Evolutionary conservation across 2,329 filamentous ascomycete species (phyloP), one percentile per base, ranked within the genome.

Genomic region (Scytalidium sp.): DNA sequence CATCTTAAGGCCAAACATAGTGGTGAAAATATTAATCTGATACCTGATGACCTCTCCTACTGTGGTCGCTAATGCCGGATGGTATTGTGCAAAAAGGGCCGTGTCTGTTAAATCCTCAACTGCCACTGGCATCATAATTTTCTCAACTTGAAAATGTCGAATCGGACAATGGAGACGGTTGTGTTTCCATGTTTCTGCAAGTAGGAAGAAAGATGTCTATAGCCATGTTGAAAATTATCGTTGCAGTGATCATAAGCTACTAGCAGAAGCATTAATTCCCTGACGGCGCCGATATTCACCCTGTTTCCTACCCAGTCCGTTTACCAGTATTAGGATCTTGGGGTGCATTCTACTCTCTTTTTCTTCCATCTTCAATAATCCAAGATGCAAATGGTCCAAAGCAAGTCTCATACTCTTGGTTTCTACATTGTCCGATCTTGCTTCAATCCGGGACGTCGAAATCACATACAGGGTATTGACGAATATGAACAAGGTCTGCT

Each of bases 201-300:
- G 19, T 45, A 41, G 19, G 40, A 6, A 51, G 11, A 8, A 29
- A 15, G 21, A 43, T 25, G 19, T 39, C 10, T 17, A 13, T 27
- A n/a, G 17, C 17, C 29, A 27, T 55, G 52, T 43, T 39, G 17
- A 44, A 55, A 51, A 7, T 49, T 47, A 29, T 19, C 25, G 46
- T 48, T 47, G 22, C 51, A 50, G 45, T 56, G 51, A 46, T 56
- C 49, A 44, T 54, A 56, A 10, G 54, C 54, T 29, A 54, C 54
- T 27, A 50, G 20, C 25, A 52, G 54, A 49, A 50, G 49, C 54
- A 54, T 56, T 39, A 56, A 23, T 41, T 56, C 51, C 47, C 45
- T 48, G n/a, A 55, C 45, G 19, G 47, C 47, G 17, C 53, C 47
- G 23, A 55, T 23, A 49, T 52, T 50, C 43, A 21, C 44, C 19